phyloP scores from a whole-genome alignment of 2,329 filamentous ascomycete genomes.

The Graphiopsis chlorocephala region DNA sequence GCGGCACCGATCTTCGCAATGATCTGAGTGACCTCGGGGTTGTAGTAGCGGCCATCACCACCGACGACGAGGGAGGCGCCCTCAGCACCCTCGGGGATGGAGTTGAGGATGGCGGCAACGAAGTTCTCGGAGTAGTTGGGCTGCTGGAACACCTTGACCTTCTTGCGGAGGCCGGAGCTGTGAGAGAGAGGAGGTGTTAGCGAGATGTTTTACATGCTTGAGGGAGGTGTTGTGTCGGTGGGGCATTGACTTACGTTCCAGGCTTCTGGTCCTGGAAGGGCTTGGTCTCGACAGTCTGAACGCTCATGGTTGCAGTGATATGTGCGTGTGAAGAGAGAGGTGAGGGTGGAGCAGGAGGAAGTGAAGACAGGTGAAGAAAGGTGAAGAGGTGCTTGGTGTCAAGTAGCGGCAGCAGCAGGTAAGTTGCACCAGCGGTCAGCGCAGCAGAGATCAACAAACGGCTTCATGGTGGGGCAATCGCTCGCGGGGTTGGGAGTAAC shows the following conservation, averaged over 20 bases:
- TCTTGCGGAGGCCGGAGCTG: slow-evolving; percentile 97
- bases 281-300: slow-evolving; percentile 76
- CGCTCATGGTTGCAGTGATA: slow-evolving; percentile 56
- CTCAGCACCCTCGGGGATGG: slow-evolving; percentile 90
- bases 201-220: neutral
- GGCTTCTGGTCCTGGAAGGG: slow-evolving; percentile 97
- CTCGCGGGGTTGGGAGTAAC: too few species aligned
- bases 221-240: neutral
- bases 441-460: neutral
- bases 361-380: neutral
- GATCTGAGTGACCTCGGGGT: slow-evolving; percentile 91
- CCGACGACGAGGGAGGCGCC: slow-evolving; percentile 92
- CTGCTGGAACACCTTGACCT: slow-evolving; percentile 96
- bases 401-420: neutral
- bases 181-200: slow-evolving; percentile 13
- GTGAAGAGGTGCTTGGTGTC: neutral
- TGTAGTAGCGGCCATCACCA: slow-evolving; percentile 95
- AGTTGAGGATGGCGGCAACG: slow-evolving; percentile 87
- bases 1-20: slow-evolving; percentile 96
- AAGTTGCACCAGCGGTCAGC: neutral
- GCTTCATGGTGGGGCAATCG: neutral
- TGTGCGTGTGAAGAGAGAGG: neutral
- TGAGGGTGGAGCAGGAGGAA: neutral
- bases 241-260: slow-evolving; percentile 74
- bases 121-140: slow-evolving; percentile 95